Evolutionary conservation across 2,329 filamentous ascomycete genomes (phyloP).

Genomic region (Fusarium verrucosum): DNA sequence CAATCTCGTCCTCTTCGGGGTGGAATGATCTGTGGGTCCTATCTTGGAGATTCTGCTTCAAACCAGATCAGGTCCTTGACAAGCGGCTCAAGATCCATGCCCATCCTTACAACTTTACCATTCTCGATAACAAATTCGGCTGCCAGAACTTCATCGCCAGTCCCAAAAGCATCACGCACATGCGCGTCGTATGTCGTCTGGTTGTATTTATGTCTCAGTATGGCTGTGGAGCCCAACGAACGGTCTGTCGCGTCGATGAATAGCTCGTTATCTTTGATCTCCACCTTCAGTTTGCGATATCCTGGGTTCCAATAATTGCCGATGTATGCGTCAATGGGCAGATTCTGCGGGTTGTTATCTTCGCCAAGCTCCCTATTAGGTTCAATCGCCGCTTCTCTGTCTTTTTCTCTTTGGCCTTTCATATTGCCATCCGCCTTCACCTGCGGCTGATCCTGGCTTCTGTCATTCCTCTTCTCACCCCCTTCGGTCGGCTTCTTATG

Average conservation of each 20-base stretch:
- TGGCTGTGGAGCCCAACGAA: slow-evolving; percentile 42
- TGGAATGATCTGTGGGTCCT: slow-evolving; percentile 9
- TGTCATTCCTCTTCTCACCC: rapidly evolving
- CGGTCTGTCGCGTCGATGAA: slow-evolving; percentile 45
- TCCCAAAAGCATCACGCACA: slow-evolving; percentile 27
- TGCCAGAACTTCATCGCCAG: slow-evolving; percentile 12
- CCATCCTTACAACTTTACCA: slow-evolving; percentile 18
- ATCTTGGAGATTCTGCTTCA: slow-evolving; percentile 11
- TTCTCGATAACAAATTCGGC: slow-evolving; percentile 35
- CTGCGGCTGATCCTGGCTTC: rapidly evolving
- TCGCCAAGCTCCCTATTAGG: neutral
- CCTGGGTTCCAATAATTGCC: slow-evolving; percentile 43
- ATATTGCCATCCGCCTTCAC: rapidly evolving
- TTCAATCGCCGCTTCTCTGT: too few relatives aligned
- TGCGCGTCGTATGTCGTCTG: slow-evolving; percentile 34
- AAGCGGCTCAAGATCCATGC: slow-evolving; percentile 31
- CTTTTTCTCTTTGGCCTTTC: neutral
- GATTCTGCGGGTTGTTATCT: neutral
- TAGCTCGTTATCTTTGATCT: slow-evolving; percentile 25
- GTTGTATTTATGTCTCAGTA: slow-evolving; percentile 28
- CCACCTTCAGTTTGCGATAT: slow-evolving; percentile 38
- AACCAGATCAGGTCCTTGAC: slow-evolving; percentile 39
- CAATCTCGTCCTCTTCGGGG: slow-evolving; percentile 3
- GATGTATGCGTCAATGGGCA: slow-evolving; percentile 22
- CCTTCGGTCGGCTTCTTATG: rapidly evolving